Percentiles rank a stretch among this genome's conserved stretches.
Evolutionary conservation across 129 eudicot species (phyloP).

Genomic region (Calendula officinalis): DNA sequence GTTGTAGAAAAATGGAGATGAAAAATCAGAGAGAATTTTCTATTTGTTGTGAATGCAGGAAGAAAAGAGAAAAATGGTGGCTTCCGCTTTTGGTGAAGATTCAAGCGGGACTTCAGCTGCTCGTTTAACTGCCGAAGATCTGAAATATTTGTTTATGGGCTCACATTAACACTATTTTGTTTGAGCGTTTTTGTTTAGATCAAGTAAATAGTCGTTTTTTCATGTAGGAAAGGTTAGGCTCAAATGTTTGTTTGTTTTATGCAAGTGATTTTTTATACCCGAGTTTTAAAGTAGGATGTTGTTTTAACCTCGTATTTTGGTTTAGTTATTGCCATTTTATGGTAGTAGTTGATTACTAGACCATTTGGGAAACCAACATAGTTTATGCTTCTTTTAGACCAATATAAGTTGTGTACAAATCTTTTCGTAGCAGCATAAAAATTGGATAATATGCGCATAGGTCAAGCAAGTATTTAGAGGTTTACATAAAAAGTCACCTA

Average conservation of each 20-base stretch:
- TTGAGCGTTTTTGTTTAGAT: slow-evolving; percentile 33
- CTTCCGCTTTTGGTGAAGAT: not conserved
- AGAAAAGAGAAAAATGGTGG: not conserved
- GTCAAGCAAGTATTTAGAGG: too few relatives aligned
- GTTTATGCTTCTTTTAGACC: too few relatives aligned
- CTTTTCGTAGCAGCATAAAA: too few relatives aligned
- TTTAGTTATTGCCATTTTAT: not conserved
- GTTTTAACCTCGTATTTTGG: not conserved
- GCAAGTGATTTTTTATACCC: not conserved
- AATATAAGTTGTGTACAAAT: too few relatives aligned
- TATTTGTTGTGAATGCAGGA: not conserved
- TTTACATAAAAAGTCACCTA: too few relatives aligned
- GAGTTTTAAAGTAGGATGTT: slow-evolving; percentile 13
- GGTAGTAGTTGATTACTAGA: too few relatives aligned
- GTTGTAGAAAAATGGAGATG: too few relatives aligned
- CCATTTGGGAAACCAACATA: too few relatives aligned
- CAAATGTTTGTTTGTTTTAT: not conserved
- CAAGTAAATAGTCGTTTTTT: slow-evolving; percentile 19
- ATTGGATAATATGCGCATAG: too few relatives aligned
- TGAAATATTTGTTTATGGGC: slow-evolving; percentile 26
- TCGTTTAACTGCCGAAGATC: not conserved
- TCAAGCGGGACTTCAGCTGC: not conserved
- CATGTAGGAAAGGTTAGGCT: slow-evolving; percentile 24
- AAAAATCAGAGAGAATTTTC: too few relatives aligned
- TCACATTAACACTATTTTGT: slow-evolving; percentile 6